A percentile compares a stretch with the other conserved stretches of the same genome.
Conservation (phyloP, 768 basidiomycete genomes). For the Tricholoma terreum region DNA sequence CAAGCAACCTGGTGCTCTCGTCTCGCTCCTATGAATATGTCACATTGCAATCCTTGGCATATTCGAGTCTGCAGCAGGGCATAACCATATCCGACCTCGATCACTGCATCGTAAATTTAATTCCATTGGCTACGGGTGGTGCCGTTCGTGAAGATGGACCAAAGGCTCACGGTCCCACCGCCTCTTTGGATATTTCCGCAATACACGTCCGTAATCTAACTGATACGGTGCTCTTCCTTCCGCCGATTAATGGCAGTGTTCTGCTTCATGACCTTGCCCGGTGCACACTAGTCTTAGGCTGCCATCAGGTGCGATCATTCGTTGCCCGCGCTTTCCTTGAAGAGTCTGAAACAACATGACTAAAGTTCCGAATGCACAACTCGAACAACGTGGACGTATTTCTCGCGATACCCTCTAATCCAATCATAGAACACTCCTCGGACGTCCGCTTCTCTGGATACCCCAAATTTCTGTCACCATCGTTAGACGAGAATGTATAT, state of each 20-base stretch:
- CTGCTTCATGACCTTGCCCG: slow-evolving; percentile 61
- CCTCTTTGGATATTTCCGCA: slow-evolving; percentile 41
- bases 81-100: slow-evolving; percentile 66
- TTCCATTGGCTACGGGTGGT: slow-evolving; percentile 22
- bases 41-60: slow-evolving; percentile 37
- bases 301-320: slow-evolving; percentile 66
- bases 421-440: slow-evolving; percentile 76
- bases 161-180: neutral
- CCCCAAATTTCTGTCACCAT: slow-evolving; percentile 36
- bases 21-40: slow-evolving; percentile 46
- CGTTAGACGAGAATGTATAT: slow-evolving; percentile 15
- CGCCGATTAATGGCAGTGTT: slow-evolving; percentile 65
- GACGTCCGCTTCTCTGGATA: slow-evolving; percentile 63
- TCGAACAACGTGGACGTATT: slow-evolving; percentile 64
- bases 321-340: neutral
- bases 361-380: slow-evolving; percentile 84
- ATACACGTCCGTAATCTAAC: slow-evolving; percentile 62
- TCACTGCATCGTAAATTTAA: slow-evolving; percentile 69
- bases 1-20: slow-evolving; percentile 41
- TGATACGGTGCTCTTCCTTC: slow-evolving; percentile 64
- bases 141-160: slow-evolving; percentile 6
- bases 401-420: slow-evolving; percentile 64
- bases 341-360: neutral
- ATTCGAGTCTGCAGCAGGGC: slow-evolving; percentile 40
- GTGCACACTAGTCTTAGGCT: slow-evolving; percentile 67